Evolutionary conservation across 352 stramenopile genomes (phyloP), one percentile per base, ranked within the genome.

Genomic region (Pythium phragmiticola): DNA sequence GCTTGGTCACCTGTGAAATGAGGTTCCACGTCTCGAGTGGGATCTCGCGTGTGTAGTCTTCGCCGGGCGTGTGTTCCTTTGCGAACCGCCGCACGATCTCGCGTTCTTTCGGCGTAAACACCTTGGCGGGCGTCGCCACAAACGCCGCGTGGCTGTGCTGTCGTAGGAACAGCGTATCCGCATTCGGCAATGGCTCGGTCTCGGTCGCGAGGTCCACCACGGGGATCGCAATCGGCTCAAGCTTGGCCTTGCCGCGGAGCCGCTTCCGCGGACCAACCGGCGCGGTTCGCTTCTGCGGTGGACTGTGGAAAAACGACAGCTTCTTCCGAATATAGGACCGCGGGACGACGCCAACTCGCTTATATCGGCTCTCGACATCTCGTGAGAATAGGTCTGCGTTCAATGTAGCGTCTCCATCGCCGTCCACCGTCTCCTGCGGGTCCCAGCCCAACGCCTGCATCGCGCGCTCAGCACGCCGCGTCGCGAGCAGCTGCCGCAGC

Each of bases 71-170:
- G 39, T 66, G 63, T 28, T 64, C 9, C 30, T 16, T 34, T 14
- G 76, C 81, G 66, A 90, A 90, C 9, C 72, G 66, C 16, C 72
- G 66, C 12, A 92, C 64, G 11, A 82, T 68, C 59, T 80, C 69
- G 19, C 82, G 81, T 60, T 92, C 83, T 65, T 82, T 75, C 6
- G 72, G 37, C n/a, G 76, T 73, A 50, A 92, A 92, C 26, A 78
- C 76, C 28, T 69, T 78, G 7, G 79, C 52, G 7, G 75, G 68
- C 26, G 53, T 68, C 8, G 81, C 80, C 1, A 80, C 19, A 45
- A 92, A 90, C 4, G 78, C 74, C 43, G 89, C 76, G 63, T 92
- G 79, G 55, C 76, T 84, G 14, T 84, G 72, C 47, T 68, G 19
- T 6, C 76, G 78, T 56, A 92, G 64, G 37, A 74, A 74, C 28